Base-by-base conservation (phyloP, 2,329 filamentous ascomycete genomes). In the Exophiala sp. region DNA sequence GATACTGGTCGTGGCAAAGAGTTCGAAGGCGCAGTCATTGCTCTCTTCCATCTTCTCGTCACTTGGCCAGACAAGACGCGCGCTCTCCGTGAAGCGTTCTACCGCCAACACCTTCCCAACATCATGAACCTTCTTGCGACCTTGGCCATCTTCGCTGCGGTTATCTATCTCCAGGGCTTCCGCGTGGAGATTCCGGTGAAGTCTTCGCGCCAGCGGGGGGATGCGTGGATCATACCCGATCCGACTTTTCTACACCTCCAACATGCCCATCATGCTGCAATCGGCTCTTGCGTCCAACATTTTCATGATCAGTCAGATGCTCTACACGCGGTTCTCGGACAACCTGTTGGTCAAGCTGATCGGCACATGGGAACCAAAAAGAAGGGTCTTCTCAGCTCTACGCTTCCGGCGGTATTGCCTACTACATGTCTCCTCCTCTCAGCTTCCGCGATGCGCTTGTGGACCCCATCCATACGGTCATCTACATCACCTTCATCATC, bases 251-350 rank as follows among this genome's bases (percentile, higher is more conserved):
- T 98, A 98, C 78, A 98, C 93, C 68, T 96, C 90, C 71, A 98
- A 98, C 85, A 98, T 98, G 94, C 93, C 93, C 68, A 98, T 98
- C 75, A 98, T 98, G 93, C 81, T 98, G 70, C 94, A 98, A 78
- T 97, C 91, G 41, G 93, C 93, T 63, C 82, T 98, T 62, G 95
- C 88, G 61, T 96, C 91, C 79, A 98, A 98, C 80, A 82, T 98
- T 74, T 98, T 98, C 83, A 78, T 98, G 59, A 89, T 98, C 76
- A 93, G 86, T 69, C 93, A 98, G 79, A 97, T 97, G 90, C 83
- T 98, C 61, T 97, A 95, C 83, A 95, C 88, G 57, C 90, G 91
- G 71, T 97, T 98, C 80, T 93, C 89, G 40, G 93, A 98, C 76
- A 98, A 98, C 80, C 85, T 98, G 57, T 82, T 98, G 52, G 93